A percentile compares a stretch with the other conserved stretches of the same genome.
These are phyloP conservation scores for Excoecaria cochinchinensis DNA, from an alignment of 345 rosid species.

Conservation along the genomic window DNA sequence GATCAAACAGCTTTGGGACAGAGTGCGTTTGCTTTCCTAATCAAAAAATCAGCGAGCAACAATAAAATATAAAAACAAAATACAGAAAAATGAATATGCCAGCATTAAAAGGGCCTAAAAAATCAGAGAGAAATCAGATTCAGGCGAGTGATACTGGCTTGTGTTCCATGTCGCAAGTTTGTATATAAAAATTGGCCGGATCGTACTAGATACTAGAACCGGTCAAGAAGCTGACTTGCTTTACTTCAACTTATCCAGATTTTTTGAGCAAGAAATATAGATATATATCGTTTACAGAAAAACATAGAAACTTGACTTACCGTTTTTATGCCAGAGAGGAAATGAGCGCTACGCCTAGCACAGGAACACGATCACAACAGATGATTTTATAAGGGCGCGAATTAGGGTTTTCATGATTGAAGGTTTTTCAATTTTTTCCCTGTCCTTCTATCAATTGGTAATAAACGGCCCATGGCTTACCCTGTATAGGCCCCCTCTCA, in stretches of 20 bases:
- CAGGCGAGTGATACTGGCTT: slow-evolving; percentile 50
- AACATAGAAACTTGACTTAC: background rate
- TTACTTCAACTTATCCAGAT: background rate
- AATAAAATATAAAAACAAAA: background rate
- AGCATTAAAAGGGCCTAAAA: slow-evolving; percentile 44
- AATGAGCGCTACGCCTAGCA: background rate
- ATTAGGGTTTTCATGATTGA: background rate
- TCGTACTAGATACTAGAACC: slow-evolving; percentile 23
- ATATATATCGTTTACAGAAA: background rate
- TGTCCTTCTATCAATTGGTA: too few species aligned
- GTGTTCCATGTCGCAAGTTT: slow-evolving; percentile 36
- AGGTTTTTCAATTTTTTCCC: too few species aligned
- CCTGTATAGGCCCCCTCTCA: too few species aligned
- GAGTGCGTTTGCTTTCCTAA: slow-evolving; percentile 48
- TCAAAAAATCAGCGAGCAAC: background rate
- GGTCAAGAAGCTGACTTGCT: slow-evolving; percentile 59
- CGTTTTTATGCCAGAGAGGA: background rate
- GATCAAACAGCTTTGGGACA: slow-evolving; percentile 35
- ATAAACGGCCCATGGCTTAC: too few species aligned
- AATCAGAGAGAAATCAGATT: slow-evolving; percentile 34
- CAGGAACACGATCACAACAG: background rate
- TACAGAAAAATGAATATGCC: slow-evolving; percentile 22
- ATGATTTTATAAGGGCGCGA: background rate
- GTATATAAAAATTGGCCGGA: slow-evolving; percentile 15
- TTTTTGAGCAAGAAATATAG: background rate